Evolutionary conservation across 1,139 yeast genomes (phyloP).

Genomic region (Debaryomyces fabryi): DNA sequence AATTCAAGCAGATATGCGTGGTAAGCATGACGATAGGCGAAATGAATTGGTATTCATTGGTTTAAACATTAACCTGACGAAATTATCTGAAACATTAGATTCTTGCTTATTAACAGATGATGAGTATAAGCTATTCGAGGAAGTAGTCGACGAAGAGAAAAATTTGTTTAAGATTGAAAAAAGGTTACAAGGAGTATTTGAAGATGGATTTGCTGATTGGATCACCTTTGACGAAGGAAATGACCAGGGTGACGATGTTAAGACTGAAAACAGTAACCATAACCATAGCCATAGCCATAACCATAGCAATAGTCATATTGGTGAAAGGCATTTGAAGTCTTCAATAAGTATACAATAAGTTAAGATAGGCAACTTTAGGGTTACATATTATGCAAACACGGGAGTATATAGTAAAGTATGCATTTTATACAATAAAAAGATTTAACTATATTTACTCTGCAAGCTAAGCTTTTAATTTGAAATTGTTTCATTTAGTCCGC

Average conservation of each 20-base stretch:
- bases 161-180: constrained; percentile 34
- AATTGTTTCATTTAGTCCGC: background rate
- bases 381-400: background rate
- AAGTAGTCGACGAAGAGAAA: constrained; percentile 25
- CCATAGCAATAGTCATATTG: too few species aligned
- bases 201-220: constrained; percentile 40
- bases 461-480: background rate
- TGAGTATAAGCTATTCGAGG: constrained; percentile 30
- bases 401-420: background rate
- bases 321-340: background rate
- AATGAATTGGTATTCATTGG: constrained; percentile 51
- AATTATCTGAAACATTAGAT: constrained; percentile 30
- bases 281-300: too few species aligned
- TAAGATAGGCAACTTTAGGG: background rate
- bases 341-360: too few species aligned
- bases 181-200: constrained; percentile 29
- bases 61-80: constrained; percentile 29
- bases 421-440: background rate
- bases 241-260: background rate
- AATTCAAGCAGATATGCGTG: constrained; percentile 38
- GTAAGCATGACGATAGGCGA: constrained; percentile 44
- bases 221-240: constrained; percentile 16
- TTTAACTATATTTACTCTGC: background rate
- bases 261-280: background rate
- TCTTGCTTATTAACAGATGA: constrained; percentile 39